Evolutionary conservation across 2,329 filamentous ascomycete species (phyloP).

Genomic region (Zymoseptoria brevis): DNA sequence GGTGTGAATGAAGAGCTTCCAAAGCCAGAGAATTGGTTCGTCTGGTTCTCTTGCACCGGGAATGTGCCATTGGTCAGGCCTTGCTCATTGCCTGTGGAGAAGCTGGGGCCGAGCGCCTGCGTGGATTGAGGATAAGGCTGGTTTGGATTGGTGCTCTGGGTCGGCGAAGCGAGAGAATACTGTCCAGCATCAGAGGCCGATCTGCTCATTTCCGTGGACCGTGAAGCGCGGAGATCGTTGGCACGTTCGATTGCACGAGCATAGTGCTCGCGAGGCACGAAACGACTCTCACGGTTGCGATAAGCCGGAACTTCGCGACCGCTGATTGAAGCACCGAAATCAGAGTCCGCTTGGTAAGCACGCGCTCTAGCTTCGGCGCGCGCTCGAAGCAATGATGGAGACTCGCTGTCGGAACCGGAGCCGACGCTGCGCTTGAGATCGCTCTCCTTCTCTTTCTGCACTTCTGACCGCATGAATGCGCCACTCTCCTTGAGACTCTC

Average conservation of each 20-base stretch:
- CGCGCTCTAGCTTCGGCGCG: conserved; percentile 26
- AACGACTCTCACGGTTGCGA: conserved; percentile 29
- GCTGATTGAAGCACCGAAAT: conserved; percentile 1
- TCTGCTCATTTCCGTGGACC: conserved; percentile 2
- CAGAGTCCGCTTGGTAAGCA: conserved; percentile 12
- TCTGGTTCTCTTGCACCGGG: not conserved
- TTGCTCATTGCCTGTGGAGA: not conserved
- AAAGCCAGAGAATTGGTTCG: not conserved
- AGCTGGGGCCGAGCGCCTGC: not conserved
- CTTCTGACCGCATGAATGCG: conserved; percentile 10
- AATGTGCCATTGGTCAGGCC: not conserved
- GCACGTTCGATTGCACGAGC: conserved; percentile 27
- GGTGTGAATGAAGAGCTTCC: not conserved
- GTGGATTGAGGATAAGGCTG: not conserved
- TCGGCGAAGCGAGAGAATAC: not conserved
- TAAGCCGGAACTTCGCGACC: conserved; percentile 29
- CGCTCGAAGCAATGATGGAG: conserved; percentile 27
- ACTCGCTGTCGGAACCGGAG: conserved; percentile 22
- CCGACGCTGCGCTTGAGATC: conserved; percentile 18
- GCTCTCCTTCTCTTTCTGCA: conserved; percentile 12
- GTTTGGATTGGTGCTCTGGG: not conserved
- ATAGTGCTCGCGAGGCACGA: conserved; percentile 31
- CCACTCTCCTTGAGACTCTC: conserved; percentile 21
- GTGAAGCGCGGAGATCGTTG: conserved; percentile 20
- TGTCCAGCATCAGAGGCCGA: not conserved